Evolutionary conservation across 208 protist species (phyloP), one percentile per base, ranked within the genome.

Genomic region (Wallacemonas sp.): DNA sequence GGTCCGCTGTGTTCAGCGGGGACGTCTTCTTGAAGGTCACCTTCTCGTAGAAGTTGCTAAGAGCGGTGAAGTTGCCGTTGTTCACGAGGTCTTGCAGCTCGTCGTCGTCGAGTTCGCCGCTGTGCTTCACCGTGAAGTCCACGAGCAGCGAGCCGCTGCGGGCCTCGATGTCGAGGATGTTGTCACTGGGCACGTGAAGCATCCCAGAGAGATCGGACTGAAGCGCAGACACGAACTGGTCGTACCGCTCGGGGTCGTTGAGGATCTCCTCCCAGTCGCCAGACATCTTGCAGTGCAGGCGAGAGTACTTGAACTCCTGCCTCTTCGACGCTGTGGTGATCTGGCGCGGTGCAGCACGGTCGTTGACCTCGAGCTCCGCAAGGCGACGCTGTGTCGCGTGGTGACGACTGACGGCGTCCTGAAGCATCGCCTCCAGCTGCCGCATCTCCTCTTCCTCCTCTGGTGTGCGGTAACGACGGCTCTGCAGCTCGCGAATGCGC

Each of bases 371-470:
- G 13, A 90, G 66, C 34, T 87, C 64, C 34, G 73, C 68, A 39
- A 86, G 85, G 60, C 87, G 87, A 41, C 70, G 68, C 37, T 78
- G 59, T 29, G 82, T 93, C 22, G 61, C 73, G 50, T 71, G 71
- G 69, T 85, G 79, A 41, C 79, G 79, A 33, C 74, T 81, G 58
- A 81, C 74, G 26, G 71, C 66, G 53, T 81, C 81, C 17, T 63
- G 76, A 15, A 73, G 66, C 27, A 85, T 63, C 17, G 64, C 64
- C 77, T 82, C 72, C 41, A 93, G 75, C 76, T 93, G 83, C 30
- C 68, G 65, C 39, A 90, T 68, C 73, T 93, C 83, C 73, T 88
- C 83, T 57, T 80, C 81, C 63, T 93, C 87, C 34, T 93, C 80
- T 21, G 79, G 75, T 1, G 78, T 81, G 32, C 81, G 83, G 39